Evolutionary conservation across 805 yeast genomes (phyloP).

Genomic region (Starmerella tilneyi): DNA sequence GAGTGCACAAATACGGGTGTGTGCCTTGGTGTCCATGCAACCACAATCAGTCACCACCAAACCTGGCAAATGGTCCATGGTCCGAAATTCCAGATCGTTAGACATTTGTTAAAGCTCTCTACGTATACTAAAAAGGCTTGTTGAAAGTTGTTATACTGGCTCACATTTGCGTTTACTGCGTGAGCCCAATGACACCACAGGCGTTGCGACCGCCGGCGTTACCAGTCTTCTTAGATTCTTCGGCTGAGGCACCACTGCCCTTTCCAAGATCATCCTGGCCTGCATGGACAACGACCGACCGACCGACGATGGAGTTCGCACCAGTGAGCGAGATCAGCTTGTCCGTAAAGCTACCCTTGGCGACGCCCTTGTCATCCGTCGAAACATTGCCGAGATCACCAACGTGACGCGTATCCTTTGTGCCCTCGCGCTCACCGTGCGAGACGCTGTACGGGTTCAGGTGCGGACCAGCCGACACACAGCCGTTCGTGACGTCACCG

Average conservation of each 20-base stretch:
- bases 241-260: slow-evolving; percentile 60
- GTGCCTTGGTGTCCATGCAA: too few relatives aligned
- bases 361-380: slow-evolving; percentile 79
- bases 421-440: slow-evolving; percentile 69
- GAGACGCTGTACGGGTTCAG: slow-evolving; percentile 80
- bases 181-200: slow-evolving; percentile 90
- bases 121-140: not conserved
- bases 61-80: too few relatives aligned
- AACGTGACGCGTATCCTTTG: slow-evolving; percentile 59
- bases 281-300: slow-evolving; percentile 89
- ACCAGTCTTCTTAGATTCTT: slow-evolving; percentile 85
- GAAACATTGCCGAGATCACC: slow-evolving; percentile 95
- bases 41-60: too few relatives aligned
- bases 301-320: slow-evolving; percentile 77
- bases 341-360: slow-evolving; percentile 83
- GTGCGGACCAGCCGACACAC: slow-evolving; percentile 97
- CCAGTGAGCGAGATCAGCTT: slow-evolving; percentile 70
- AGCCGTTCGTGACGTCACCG: slow-evolving; percentile 98
- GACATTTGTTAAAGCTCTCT: not conserved
- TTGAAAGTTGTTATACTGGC: not conserved
- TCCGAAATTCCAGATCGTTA: too few relatives aligned
- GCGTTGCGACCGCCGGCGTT: slow-evolving; percentile 98
- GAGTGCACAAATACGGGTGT: too few relatives aligned
- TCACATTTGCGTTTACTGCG: slow-evolving; percentile 33
- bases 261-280: slow-evolving; percentile 91